Evolutionary conservation across 257 asterid species (phyloP).

Genomic region (Euphrasia confusa): DNA sequence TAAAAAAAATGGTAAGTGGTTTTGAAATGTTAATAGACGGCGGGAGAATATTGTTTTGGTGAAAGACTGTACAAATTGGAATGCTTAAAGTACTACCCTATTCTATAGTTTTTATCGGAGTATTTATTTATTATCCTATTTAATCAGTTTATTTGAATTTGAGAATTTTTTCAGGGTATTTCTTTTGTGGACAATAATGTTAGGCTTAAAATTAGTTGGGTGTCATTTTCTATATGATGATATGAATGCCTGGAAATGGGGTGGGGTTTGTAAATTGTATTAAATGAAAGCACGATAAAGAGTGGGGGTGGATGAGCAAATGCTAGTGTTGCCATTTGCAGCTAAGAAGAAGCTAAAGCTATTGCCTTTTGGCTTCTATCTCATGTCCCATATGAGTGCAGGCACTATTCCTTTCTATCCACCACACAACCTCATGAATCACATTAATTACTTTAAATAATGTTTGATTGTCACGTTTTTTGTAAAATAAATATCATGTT

Average conservation of each 20-base stretch:
- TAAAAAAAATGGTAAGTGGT: slow-evolving; percentile 17
- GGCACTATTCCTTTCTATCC: slow-evolving; percentile 43
- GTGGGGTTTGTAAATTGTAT: slow-evolving; percentile 20
- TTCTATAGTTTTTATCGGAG: not conserved
- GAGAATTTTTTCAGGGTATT: slow-evolving; percentile 26
- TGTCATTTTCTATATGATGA: slow-evolving; percentile 30
- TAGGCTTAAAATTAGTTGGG: slow-evolving; percentile 23
- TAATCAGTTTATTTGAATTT: slow-evolving; percentile 15
- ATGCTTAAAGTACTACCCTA: slow-evolving; percentile 22
- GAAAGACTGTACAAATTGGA: slow-evolving; percentile 40
- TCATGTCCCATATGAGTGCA: slow-evolving; percentile 36
- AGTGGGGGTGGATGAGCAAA: slow-evolving; percentile 12
- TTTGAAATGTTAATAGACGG: slow-evolving; percentile 32
- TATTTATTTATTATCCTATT: not conserved
- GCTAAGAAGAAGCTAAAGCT: slow-evolving; percentile 12
- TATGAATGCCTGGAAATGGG: slow-evolving; percentile 4
- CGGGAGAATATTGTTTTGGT: slow-evolving; percentile 43
- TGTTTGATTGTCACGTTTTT: too few species aligned
- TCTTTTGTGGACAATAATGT: too few species aligned
- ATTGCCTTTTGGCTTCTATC: slow-evolving; percentile 40
- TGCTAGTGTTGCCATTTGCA: not conserved
- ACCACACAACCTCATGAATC: slow-evolving; percentile 30
- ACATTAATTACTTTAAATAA: too few species aligned
- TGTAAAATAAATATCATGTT: too few species aligned
- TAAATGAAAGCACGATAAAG: slow-evolving; percentile 27